Evolutionary conservation across 2,329 filamentous ascomycete species (phyloP), one percentile per base, ranked within the genome.

Genomic region (Ophiostoma sp.): DNA sequence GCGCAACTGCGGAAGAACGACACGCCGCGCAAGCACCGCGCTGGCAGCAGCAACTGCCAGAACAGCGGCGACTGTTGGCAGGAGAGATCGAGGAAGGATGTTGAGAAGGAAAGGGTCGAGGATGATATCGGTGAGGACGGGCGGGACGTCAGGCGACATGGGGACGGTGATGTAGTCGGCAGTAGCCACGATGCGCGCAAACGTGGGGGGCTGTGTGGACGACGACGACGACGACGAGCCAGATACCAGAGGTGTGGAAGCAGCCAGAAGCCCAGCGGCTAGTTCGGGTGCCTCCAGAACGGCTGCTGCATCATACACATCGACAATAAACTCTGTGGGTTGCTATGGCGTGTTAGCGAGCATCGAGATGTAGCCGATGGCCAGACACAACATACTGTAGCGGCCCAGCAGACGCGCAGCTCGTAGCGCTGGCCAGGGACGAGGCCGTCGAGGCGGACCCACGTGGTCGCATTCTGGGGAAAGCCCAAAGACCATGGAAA

Each of bases 331-430:
- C 38, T 84, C 80, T 0, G 93, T 96, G 62, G 94, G 94, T 88
- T 97, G 90, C 93, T 97, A 45, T 16, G 66, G 14, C 49, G 44
- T 64, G 49, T 70, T 8, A 49, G 9, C 60, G 66, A 67, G 52
- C 58, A 41, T 36, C 9, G 58, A 45, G 49, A 68, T 64, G 41
- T 49, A 18, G 49, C 44, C 45, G 2, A 52, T 2, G n/a, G 52
- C 7, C 16, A 42, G 18, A 42, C 2, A 63, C 2, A 18, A 66
- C 65, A 18, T 84, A 97, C 94, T 70, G 89, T 95, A 55, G 95
- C 95, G 70, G 92, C 84, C 93, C 94, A 99, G 80, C 94, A 98
- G 70, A 97, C 83, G 67, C 95, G 88, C 65, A 96, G 85, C 81
- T 99, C 95, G 82, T 98, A 97, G 72, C 93, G 85, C 75, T 89